These are phyloP conservation scores for Trypanosoma caninum DNA, from an alignment of 208 protist genomes.

Conservation along the genomic window DNA sequence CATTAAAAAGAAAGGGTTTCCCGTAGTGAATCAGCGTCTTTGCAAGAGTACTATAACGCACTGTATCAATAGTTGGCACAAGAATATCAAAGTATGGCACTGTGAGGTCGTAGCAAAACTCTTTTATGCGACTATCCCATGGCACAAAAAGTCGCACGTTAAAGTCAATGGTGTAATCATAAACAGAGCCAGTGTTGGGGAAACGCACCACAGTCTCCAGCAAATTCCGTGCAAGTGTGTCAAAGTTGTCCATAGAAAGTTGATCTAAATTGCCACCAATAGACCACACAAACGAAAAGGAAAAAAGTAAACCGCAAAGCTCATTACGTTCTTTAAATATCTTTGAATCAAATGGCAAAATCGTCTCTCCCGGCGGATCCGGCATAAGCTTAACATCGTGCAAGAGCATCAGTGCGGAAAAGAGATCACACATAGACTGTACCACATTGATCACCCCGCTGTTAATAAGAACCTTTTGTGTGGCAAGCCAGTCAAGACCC, in stretches of 20 bases:
- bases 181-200: slow-evolving; percentile 88
- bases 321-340: slow-evolving; percentile 86
- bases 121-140: slow-evolving; percentile 79
- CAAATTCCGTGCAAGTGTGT: slow-evolving; percentile 72
- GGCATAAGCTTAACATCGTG: slow-evolving; percentile 77
- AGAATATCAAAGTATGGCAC: slow-evolving; percentile 96
- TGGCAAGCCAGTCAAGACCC: slow-evolving; percentile 87
- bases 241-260: slow-evolving; percentile 88
- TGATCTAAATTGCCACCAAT: slow-evolving; percentile 94
- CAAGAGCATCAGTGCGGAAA: slow-evolving; percentile 73
- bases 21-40: slow-evolving; percentile 81
- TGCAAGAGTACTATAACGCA: slow-evolving; percentile 93
- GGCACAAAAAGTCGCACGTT: slow-evolving; percentile 64
- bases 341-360: slow-evolving; percentile 56
- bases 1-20: slow-evolving; percentile 94
- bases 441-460: slow-evolving; percentile 92
- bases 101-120: slow-evolving; percentile 78
- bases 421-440: slow-evolving; percentile 90
- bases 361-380: slow-evolving; percentile 51
- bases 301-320: slow-evolving; percentile 87
- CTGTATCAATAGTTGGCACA: slow-evolving; percentile 96
- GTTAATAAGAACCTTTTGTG: slow-evolving; percentile 81
- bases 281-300: slow-evolving; percentile 96
- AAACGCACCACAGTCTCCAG: slow-evolving; percentile 87
- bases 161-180: slow-evolving; percentile 94